These are phyloP conservation scores for Pythium periplocum DNA, from an alignment of 352 stramenopile species.

Conservation along the genomic window DNA sequence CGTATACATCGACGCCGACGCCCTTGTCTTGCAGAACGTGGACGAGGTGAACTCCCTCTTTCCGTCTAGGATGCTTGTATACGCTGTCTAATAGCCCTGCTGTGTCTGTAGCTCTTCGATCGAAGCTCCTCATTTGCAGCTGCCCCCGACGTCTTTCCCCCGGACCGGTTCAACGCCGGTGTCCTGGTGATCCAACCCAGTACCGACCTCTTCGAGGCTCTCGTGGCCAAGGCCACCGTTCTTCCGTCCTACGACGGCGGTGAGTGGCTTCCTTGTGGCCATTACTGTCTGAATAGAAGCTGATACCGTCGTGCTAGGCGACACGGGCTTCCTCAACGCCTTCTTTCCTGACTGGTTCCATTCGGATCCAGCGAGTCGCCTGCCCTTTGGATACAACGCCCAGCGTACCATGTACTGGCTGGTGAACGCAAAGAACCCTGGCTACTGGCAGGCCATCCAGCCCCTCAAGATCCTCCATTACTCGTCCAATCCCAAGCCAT, in stretches of 20 bases:
- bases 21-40: slow-evolving; percentile 68
- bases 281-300: slow-evolving; percentile 1
- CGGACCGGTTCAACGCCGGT: slow-evolving; percentile 80
- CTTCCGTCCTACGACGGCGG: slow-evolving; percentile 70
- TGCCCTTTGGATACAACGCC: slow-evolving; percentile 81
- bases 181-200: slow-evolving; percentile 67
- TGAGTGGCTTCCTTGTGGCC: background rate
- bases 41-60: slow-evolving; percentile 32
- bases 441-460: slow-evolving; percentile 64
- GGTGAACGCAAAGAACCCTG: slow-evolving; percentile 54
- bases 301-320: slow-evolving; percentile 14
- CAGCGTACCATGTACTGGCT: slow-evolving; percentile 81
- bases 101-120: slow-evolving; percentile 27
- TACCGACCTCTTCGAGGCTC: slow-evolving; percentile 36
- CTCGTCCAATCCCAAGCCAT: slow-evolving; percentile 38
- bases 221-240: slow-evolving; percentile 34
- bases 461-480: slow-evolving; percentile 41
- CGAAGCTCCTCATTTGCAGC: slow-evolving; percentile 63
- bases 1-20: slow-evolving; percentile 84
- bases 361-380: slow-evolving; percentile 33
- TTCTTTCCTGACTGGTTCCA: slow-evolving; percentile 77
- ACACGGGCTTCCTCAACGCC: slow-evolving; percentile 84
- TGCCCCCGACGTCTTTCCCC: slow-evolving; percentile 80
- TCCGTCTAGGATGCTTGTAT: no score
- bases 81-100: no score